Evolutionary conservation across 352 stramenopile species (phyloP).

Genomic region (Pilasporangium apinafurcum): DNA sequence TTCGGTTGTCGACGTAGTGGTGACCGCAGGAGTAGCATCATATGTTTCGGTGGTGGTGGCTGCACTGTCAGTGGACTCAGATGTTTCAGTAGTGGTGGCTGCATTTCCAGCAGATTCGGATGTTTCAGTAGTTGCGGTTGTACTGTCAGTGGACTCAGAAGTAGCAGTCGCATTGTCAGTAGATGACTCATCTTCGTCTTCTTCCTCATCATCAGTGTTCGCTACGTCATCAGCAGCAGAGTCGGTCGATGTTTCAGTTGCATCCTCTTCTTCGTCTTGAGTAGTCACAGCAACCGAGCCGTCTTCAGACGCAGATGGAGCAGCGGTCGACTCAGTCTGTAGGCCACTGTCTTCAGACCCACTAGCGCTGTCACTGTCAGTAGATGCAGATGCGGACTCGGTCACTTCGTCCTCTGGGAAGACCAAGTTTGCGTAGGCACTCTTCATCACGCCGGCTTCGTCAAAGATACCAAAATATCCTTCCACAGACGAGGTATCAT

Average conservation of each 20-base stretch:
- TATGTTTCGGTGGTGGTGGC: not conserved
- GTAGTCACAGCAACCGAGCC: not conserved
- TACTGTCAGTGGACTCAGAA: not conserved
- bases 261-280: not conserved
- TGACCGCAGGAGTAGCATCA: not conserved
- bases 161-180: not conserved
- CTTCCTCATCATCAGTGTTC: not conserved
- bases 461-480: constrained; percentile 67
- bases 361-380: not conserved
- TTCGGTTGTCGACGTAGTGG: not conserved
- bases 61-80: not conserved
- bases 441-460: constrained; percentile 40
- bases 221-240: not conserved
- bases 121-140: not conserved
- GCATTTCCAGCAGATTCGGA: not conserved
- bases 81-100: not conserved
- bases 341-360: no score
- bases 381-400: not conserved
- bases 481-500: constrained; percentile 62
- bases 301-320: no score
- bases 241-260: not conserved
- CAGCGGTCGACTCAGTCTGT: not conserved
- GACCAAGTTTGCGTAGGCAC: constrained; percentile 21
- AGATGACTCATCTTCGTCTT: not conserved
- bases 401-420: no score